Evolutionary conservation across 2,329 filamentous ascomycete species (phyloP).

Genomic region (Alternaria viburni): DNA sequence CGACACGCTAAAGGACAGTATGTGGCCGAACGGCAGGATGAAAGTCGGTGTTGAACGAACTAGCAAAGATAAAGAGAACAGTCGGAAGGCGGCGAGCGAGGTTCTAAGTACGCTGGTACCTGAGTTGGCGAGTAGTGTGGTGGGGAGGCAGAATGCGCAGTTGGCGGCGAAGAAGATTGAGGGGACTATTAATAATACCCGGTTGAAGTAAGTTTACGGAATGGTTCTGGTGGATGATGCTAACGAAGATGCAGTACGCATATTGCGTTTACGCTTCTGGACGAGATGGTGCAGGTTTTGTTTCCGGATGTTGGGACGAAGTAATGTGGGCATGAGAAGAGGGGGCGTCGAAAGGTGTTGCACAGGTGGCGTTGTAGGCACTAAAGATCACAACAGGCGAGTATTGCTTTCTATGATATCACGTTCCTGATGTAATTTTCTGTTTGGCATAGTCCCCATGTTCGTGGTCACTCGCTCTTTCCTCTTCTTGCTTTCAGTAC

Average conservation of each 20-base stretch:
- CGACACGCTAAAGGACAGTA: slow-evolving; percentile 70
- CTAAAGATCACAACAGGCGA: no score
- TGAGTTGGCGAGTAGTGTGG: slow-evolving; percentile 89
- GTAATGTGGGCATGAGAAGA: not conserved
- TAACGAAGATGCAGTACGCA: slow-evolving; percentile 52
- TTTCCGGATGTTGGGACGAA: slow-evolving; percentile 43
- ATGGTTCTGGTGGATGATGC: not conserved
- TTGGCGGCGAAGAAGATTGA: slow-evolving; percentile 87
- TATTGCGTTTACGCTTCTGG: slow-evolving; percentile 57
- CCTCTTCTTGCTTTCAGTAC: no score
- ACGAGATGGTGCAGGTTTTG: slow-evolving; percentile 55
- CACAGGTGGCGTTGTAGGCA: no score
- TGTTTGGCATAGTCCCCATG: no score
- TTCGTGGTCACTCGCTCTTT: no score
- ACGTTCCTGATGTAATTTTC: no score
- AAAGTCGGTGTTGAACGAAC: slow-evolving; percentile 65
- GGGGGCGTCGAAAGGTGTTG: no score
- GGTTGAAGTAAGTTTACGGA: slow-evolving; percentile 74
- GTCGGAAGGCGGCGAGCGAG: slow-evolving; percentile 82
- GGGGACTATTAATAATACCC: slow-evolving; percentile 87
- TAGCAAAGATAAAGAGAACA: slow-evolving; percentile 75
- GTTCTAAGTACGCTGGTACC: slow-evolving; percentile 90
- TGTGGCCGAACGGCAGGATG: slow-evolving; percentile 79
- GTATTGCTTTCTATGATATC: no score
- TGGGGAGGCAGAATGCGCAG: slow-evolving; percentile 89